Percentiles rank a stretch among this genome's conserved stretches.
phyloP scores from a whole-genome alignment of 2,329 filamentous ascomycete genomes.

The Neopestalotiopsis sp. region DNA sequence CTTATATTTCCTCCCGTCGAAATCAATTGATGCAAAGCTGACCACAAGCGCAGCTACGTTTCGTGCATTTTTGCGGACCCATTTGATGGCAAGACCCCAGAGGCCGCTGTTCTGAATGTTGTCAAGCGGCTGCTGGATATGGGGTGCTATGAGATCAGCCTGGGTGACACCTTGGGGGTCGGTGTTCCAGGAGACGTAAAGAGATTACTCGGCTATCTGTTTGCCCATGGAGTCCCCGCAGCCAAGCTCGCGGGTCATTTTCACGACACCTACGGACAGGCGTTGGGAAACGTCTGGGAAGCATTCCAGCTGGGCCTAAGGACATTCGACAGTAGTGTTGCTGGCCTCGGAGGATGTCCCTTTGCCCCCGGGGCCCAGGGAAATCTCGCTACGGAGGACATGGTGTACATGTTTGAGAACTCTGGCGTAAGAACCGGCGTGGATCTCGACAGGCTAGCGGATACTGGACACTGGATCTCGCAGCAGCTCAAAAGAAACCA shows the following conservation, averaged over 20 bases:
- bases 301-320: constrained; percentile 78
- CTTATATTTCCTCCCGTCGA: not conserved
- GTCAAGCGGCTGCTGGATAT: constrained; percentile 57
- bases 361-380: constrained; percentile 86
- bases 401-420: constrained; percentile 79
- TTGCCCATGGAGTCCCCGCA: not conserved
- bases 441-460: constrained; percentile 67
- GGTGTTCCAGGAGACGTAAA: constrained; percentile 45
- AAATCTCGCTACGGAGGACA: constrained; percentile 84
- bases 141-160: constrained; percentile 70
- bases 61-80: constrained; percentile 61
- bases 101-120: constrained; percentile 37
- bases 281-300: constrained; percentile 80
- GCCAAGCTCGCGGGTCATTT: constrained; percentile 59
- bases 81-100: constrained; percentile 41
- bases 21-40: not conserved
- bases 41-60: constrained; percentile 46
- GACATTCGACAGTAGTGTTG: constrained; percentile 81
- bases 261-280: constrained; percentile 87
- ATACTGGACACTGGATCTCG: constrained; percentile 56
- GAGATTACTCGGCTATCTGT: constrained; percentile 17
- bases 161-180: constrained; percentile 70
- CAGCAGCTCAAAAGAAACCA: not conserved
- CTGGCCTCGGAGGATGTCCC: constrained; percentile 82
- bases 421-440: constrained; percentile 78